These are phyloP conservation scores for Lumnitzera littorea DNA, from an alignment of 345 rosid species.

Conservation along the genomic window DNA sequence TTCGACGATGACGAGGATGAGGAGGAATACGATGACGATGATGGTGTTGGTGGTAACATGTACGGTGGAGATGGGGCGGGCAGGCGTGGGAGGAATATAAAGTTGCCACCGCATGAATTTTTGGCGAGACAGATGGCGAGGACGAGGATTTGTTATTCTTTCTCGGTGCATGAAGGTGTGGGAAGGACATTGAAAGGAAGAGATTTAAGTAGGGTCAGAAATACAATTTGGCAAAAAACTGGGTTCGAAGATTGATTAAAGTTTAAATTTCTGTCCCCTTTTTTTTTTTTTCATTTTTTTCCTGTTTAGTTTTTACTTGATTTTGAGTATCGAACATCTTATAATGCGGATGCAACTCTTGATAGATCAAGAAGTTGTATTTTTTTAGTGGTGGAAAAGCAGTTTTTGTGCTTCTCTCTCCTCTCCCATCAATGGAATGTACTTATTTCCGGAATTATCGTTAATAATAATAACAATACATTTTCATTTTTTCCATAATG, in stretches of 20 bases:
- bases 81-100: not conserved
- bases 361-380: not conserved
- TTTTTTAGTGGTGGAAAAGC: too few species aligned
- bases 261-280: too few species aligned
- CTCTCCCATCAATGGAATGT: too few species aligned
- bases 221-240: slow-evolving; percentile 38
- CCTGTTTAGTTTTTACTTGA: too few species aligned
- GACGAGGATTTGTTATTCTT: slow-evolving; percentile 28
- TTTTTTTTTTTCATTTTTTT: too few species aligned
- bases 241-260: slow-evolving; percentile 35
- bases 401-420: too few species aligned
- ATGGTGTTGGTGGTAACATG: slow-evolving; percentile 3
- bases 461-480: too few species aligned
- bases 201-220: slow-evolving; percentile 40
- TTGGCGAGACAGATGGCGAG: slow-evolving; percentile 17
- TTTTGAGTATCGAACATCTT: too few species aligned
- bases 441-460: too few species aligned
- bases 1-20: not conserved
- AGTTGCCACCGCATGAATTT: slow-evolving; percentile 37
- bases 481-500: too few species aligned
- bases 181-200: slow-evolving; percentile 46
- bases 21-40: slow-evolving; percentile 1
- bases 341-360: too few species aligned
- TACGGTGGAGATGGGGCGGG: too few species aligned
- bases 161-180: slow-evolving; percentile 41